Percentiles rank a stretch among this genome's conserved stretches.
phyloP scores from a whole-genome alignment of 129 eudicot species.

The Flaveria sonorensis region DNA sequence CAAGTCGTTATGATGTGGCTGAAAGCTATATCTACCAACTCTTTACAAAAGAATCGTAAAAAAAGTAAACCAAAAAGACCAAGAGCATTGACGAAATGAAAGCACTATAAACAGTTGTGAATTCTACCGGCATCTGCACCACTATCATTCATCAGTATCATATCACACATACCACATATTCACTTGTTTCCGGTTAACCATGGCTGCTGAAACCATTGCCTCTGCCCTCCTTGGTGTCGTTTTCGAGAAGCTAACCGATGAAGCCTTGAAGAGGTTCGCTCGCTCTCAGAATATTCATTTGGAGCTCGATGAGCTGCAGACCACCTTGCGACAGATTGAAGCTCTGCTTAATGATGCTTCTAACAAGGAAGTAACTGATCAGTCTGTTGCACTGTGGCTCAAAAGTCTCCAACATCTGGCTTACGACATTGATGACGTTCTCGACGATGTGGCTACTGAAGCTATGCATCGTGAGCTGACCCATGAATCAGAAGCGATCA shows the following conservation, averaged over 20 bases:
- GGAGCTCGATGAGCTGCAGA: not conserved
- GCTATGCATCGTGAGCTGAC: constrained; percentile 14
- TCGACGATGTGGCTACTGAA: constrained; percentile 6
- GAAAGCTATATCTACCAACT: too few relatives aligned
- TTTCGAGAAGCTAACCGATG: constrained; percentile 2
- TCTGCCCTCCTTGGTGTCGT: not conserved
- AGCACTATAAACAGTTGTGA: too few relatives aligned
- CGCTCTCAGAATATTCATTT: not conserved
- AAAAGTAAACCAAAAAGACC: too few relatives aligned
- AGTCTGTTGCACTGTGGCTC: not conserved
- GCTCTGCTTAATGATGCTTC: constrained; percentile 1
- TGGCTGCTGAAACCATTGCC: not conserved
- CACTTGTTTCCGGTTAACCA: not conserved
- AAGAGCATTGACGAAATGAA: too few relatives aligned
- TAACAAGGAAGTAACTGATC: not conserved
- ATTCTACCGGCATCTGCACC: too few relatives aligned
- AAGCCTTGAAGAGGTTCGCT: not conserved
- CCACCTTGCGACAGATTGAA: not conserved
- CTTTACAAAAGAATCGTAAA: too few relatives aligned
- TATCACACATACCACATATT: too few relatives aligned
- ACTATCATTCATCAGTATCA: too few relatives aligned
- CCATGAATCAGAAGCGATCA: not conserved
- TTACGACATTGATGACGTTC: constrained; percentile 7
- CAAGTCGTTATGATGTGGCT: too few relatives aligned
- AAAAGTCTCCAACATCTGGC: not conserved